Percentiles rank a stretch among this genome's conserved stretches.
Conservation (phyloP, 805 yeast species). For the Trichomonascus vanleenenianus region DNA sequence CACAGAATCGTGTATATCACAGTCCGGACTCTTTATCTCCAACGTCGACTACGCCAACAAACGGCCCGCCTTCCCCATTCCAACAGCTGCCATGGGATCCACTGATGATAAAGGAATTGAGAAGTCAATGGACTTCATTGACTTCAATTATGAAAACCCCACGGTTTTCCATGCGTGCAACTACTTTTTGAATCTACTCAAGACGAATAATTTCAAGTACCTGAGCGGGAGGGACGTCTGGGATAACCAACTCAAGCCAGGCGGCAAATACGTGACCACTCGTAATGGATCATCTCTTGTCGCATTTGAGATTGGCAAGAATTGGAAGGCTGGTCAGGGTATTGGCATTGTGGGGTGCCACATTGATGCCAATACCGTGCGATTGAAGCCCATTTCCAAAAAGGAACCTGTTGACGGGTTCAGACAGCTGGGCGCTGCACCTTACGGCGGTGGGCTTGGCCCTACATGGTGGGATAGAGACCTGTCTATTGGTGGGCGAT, state of each 20-base stretch:
- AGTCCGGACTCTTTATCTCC: no score
- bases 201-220: conserved; percentile 48
- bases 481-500: conserved; percentile 74
- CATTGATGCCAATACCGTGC: conserved; percentile 61
- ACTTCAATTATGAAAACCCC: conserved; percentile 64
- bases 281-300: conserved; percentile 62
- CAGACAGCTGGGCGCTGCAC: conserved; percentile 74
- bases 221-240: conserved; percentile 49
- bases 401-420: conserved; percentile 61
- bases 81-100: no score
- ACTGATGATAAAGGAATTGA: neutral
- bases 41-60: no score
- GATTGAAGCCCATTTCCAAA: conserved; percentile 64
- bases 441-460: conserved; percentile 53
- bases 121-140: conserved; percentile 30
- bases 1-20: no score
- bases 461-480: conserved; percentile 79
- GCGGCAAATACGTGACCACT: conserved; percentile 39
- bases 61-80: no score
- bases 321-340: conserved; percentile 56
- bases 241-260: conserved; percentile 22
- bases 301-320: conserved; percentile 62
- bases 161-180: conserved; percentile 64
- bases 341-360: conserved; percentile 70
- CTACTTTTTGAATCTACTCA: conserved; percentile 30